Conservation (phyloP, 2,329 filamentous ascomycete species). For the Trichoderma sp. region DNA sequence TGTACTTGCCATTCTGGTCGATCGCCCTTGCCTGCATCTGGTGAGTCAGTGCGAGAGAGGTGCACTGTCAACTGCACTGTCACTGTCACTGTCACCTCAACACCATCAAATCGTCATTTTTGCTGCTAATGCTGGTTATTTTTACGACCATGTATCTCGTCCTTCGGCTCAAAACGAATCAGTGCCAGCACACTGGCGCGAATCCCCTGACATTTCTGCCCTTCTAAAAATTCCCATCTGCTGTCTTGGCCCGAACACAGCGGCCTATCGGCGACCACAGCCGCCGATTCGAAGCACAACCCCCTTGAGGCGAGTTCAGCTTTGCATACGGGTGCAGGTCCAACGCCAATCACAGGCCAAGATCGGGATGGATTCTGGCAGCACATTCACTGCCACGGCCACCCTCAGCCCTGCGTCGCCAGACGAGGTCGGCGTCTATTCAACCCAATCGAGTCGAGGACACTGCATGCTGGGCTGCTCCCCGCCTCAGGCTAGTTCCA, state of each 20-base stretch:
- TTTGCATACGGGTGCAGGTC: not conserved
- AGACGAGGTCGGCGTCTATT: conserved; percentile 31
- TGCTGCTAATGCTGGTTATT: not conserved
- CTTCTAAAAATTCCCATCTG: conserved; percentile 3
- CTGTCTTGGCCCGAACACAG: not conserved
- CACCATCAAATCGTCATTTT: not conserved
- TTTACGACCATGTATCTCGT: not conserved
- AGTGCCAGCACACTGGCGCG: not conserved
- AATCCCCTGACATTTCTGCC: not conserved
- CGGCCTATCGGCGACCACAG: conserved; percentile 12
- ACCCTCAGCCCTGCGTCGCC: conserved; percentile 19
- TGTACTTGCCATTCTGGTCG: conserved; percentile 10
- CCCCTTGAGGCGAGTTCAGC: conserved; percentile 15
- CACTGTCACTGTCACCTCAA: not conserved
- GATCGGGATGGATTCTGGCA: conserved; percentile 12
- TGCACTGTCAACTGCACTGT: conserved; percentile 13
- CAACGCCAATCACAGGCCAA: conserved; percentile 20
- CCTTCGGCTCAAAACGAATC: not conserved
- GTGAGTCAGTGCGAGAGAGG: not conserved
- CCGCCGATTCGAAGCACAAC: conserved; percentile 4
- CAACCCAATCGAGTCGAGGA: conserved; percentile 29
- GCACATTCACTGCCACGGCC: conserved; percentile 19
- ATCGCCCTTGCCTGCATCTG: conserved; percentile 6
- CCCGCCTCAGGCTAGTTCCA: not conserved
- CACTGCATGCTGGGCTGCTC: not conserved